Evolutionary conservation across 2,329 filamentous ascomycete species (phyloP), one percentile per base, ranked within the genome.

Genomic region (Trichothecium sympodiale): DNA sequence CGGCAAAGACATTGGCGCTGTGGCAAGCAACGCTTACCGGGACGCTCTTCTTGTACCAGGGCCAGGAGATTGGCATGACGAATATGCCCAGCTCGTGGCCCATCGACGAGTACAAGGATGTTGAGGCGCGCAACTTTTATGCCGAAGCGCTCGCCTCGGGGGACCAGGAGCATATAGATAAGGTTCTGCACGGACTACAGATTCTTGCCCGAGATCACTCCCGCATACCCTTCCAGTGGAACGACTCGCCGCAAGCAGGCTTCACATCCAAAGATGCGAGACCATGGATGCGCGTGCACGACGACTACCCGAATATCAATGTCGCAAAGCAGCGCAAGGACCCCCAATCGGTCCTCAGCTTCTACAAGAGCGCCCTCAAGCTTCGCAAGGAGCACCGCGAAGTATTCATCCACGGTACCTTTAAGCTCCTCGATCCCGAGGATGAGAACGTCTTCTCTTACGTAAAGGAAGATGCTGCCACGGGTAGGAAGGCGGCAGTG

Each of bases 201-300:
- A 65, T 69, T 34, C 64, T 81, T 28, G 77, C 68, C 1, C 62
- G 77, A 6, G 79, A 83, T 42, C 71, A 83, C 47, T 63, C 76
- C 2, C 61, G 80, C 1, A 67, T 77, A 2, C 80, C 80, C 0
- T 73, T 84, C 50, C 77, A 80, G 35, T 85, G 80, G 80, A 65
- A 69, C 35, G 61, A 55, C 2, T 58, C 61, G 0, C 55, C 65
- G 0, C 67, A 80, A 41, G 74, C 73, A 0, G 80, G 80, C 0
- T 84, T 85, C 52, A 70, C 74, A 0, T 45, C 48, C 12, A 43
- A 38, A 0, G 43, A 38, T 0, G 50, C 49, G 1, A 65, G 63
- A 42, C 75, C 80, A 0, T 84, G 80, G 80, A 83, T 83, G 74
- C 63, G 71, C 2, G 68, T 77, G 2, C 76, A 82, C 44, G 71